phyloP scores from a whole-genome alignment of 441 rosid species.

The Eutrema salsugineum region DNA sequence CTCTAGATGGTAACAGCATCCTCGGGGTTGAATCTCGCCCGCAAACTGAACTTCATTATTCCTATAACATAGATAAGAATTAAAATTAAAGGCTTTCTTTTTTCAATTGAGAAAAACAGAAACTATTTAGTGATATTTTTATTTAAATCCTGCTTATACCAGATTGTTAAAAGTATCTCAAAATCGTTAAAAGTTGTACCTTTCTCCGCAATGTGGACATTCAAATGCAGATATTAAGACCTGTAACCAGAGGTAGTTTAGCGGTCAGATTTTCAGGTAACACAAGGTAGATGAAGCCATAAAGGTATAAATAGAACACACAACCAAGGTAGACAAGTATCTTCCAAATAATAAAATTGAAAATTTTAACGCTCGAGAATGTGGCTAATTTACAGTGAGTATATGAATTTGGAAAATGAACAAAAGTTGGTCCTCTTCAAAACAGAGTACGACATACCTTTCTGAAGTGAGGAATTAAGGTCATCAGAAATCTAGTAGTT shows the following conservation, averaged over 20 bases:
- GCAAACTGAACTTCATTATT: conserved; percentile 98
- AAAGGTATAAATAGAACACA: background rate
- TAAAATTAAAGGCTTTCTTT: background rate
- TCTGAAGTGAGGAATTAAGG: conserved; percentile 86
- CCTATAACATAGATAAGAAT: conserved; percentile 34
- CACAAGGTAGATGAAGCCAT: conserved; percentile 2
- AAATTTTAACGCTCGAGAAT: background rate
- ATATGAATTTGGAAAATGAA: background rate
- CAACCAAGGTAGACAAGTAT: background rate
- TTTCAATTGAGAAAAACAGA: background rate
- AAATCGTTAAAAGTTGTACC: conserved; percentile 38
- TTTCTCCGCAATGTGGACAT: conserved; percentile 87
- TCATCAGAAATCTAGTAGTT: conserved; percentile 62
- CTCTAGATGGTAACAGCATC: conserved; percentile 10
- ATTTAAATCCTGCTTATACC: background rate
- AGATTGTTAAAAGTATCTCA: background rate
- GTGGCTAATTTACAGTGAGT: background rate
- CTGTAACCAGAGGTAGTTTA: conserved; percentile 35
- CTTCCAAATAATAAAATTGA: background rate
- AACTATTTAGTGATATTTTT: background rate
- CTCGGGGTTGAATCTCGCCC: conserved; percentile 35
- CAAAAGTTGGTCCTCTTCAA: background rate
- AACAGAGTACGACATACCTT: conserved; percentile 44
- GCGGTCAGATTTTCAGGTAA: background rate
- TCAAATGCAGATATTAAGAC: conserved; percentile 90